Percentiles rank a stretch among this genome's conserved stretches.
Evolutionary conservation across 1,284 basidiomycete species (phyloP).

Genomic region (Albatrellus sp.): DNA sequence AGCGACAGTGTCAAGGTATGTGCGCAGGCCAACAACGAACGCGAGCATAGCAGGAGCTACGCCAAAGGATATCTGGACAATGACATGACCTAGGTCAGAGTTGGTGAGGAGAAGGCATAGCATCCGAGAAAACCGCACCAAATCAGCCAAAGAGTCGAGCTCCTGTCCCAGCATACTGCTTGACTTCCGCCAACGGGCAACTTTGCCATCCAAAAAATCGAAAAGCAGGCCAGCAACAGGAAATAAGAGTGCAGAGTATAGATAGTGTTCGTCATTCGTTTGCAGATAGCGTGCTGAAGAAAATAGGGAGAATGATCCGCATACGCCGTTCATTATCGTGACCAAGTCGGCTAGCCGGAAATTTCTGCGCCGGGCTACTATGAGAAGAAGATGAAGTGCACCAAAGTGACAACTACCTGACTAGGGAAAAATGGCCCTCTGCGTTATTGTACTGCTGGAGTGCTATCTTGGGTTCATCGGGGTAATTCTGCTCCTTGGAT

Average conservation of each 20-base stretch:
- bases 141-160: slow-evolving; percentile 91
- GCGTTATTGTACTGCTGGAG: slow-evolving; percentile 81
- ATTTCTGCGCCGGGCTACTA: slow-evolving; percentile 47
- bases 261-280: slow-evolving; percentile 68
- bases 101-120: too few species aligned
- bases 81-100: slow-evolving; percentile 2
- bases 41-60: slow-evolving; percentile 91
- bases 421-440: slow-evolving; percentile 90
- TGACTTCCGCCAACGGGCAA: slow-evolving; percentile 93
- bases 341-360: slow-evolving; percentile 97
- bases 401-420: slow-evolving; percentile 46
- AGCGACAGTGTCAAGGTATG: slow-evolving; percentile 78
- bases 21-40: slow-evolving; percentile 84
- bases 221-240: slow-evolving; percentile 96
- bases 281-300: slow-evolving; percentile 83
- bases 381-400: slow-evolving; percentile 2
- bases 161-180: slow-evolving; percentile 98
- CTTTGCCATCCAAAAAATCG: slow-evolving; percentile 96
- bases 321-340: slow-evolving; percentile 99
- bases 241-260: slow-evolving; percentile 80
- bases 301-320: slow-evolving; percentile 92
- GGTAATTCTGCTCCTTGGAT: slow-evolving; percentile 2
- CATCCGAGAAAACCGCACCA: slow-evolving; percentile 38
- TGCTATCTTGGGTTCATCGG: slow-evolving; percentile 28
- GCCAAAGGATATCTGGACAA: slow-evolving; percentile 81